Base-by-base conservation (phyloP, 768 basidiomycete genomes). In the Lactarius hengduanensis region DNA sequence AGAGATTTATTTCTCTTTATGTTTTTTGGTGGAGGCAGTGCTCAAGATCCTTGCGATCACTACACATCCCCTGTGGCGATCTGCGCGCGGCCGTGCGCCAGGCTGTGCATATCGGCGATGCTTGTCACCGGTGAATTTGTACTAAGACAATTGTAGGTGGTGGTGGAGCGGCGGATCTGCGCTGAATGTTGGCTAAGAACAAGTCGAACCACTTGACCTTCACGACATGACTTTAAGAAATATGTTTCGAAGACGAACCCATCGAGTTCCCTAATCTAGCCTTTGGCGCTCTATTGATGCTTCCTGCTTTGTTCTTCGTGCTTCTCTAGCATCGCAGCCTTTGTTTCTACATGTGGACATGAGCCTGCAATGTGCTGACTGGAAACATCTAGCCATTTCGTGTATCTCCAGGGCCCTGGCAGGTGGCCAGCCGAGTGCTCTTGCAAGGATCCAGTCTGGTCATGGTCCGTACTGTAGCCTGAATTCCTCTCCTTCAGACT, bases 91-190 rank as follows among this genome's bases (percentile, higher is more conserved):
- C 61, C 36, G 10, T 47, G 20, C 22, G 26, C 47, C 26, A 32
- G 38, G 61, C 41, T 38, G 28, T 57, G 40, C 61, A 13, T 61
- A 62, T 66, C 65, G 61, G 38, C 57, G 45, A 66, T 57, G 38
- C 40, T 50, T 34, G 57, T 41, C 57, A 54, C 40, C n/a, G 16
- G n/a, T 57, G 9, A 18, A 32, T 32, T 10, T 32, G 32, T 15
- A 57, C 34, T 20, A 55, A 57, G 18, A 20, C 20, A 15, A 26
- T 53, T 53, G 26, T 53, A 26, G 26, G 13, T 16, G 50, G 26
- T 53, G 56, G 18, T 26, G 28, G 30, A 34, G 30, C 56, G 56
- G 32, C 56, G 56, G 34, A 57, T 32, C 34, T 22, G 28, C 56
- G 30, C 32, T 18, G 56, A 15, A 57, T 36, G 32, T 32, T n/a